phyloP scores from a whole-genome alignment of 2,329 filamentous ascomycete species.

The Plectosphaerella sp. region DNA sequence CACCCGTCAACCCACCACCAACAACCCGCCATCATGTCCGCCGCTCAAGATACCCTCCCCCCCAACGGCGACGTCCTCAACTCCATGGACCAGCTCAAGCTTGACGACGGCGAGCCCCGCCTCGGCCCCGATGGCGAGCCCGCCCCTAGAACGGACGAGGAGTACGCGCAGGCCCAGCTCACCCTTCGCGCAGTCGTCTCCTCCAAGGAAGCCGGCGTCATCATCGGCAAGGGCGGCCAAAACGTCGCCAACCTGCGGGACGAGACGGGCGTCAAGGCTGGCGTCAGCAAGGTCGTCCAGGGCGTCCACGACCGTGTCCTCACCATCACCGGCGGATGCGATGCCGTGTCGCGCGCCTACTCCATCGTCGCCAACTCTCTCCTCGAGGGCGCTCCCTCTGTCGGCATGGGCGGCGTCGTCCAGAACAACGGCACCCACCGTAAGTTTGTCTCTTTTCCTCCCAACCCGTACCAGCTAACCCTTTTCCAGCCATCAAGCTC shows the following conservation, averaged over 20 bases:
- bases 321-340: conserved; percentile 87
- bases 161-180: conserved; percentile 88
- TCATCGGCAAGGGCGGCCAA: conserved; percentile 98
- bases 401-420: conserved; percentile 93
- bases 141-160: conserved; percentile 88
- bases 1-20: neutral
- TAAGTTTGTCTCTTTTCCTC: conserved; percentile 48
- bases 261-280: conserved; percentile 95
- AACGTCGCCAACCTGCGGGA: conserved; percentile 96
- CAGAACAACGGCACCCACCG: conserved; percentile 89
- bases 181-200: conserved; percentile 97
- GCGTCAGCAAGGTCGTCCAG: conserved; percentile 97
- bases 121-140: conserved; percentile 72
- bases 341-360: conserved; percentile 87
- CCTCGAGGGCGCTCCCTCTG: conserved; percentile 85
- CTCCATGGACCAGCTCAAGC: conserved; percentile 59
- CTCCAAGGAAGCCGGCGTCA: conserved; percentile 97
- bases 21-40: conserved; percentile 48
- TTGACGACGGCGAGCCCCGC: conserved; percentile 56
- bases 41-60: conserved; percentile 52
- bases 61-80: conserved; percentile 59
- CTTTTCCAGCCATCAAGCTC: conserved; percentile 75
- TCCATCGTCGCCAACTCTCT: conserved; percentile 87
- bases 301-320: conserved; percentile 96
- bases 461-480: conserved; percentile 17